These are phyloP conservation scores for Apophysomyces ossiformis DNA, from an alignment of 371 early-diverging fungal genomes.

Conservation along the genomic window DNA sequence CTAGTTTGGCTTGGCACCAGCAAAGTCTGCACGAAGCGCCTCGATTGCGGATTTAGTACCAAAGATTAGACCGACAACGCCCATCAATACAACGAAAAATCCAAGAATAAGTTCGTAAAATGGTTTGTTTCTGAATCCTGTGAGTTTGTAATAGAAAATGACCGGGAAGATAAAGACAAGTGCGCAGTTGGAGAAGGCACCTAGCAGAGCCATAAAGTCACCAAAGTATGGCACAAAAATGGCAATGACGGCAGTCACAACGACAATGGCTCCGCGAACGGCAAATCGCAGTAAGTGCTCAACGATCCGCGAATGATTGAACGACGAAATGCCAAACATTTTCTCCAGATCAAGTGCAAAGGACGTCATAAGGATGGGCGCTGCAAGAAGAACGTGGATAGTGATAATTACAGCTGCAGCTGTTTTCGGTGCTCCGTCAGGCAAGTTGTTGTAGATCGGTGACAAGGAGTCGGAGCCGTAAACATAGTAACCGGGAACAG, in stretches of 20 bases:
- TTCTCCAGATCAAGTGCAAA: constrained; percentile 77
- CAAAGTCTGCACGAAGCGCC: constrained; percentile 53
- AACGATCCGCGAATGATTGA: constrained; percentile 28
- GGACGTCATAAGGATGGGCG: constrained; percentile 82
- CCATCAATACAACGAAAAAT: constrained; percentile 54
- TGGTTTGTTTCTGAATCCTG: constrained; percentile 52
- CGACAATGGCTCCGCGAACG: constrained; percentile 49
- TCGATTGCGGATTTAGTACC: constrained; percentile 64
- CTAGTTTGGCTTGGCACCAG: neutral
- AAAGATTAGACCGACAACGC: constrained; percentile 63
- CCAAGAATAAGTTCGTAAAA: constrained; percentile 49
- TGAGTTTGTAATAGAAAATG: constrained; percentile 64
- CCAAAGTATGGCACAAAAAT: constrained; percentile 73
- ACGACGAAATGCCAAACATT: constrained; percentile 44
- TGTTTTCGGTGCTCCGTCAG: constrained; percentile 62
- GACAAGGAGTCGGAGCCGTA: constrained; percentile 75
- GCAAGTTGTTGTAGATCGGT: constrained; percentile 77
- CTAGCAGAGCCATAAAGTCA: constrained; percentile 75
- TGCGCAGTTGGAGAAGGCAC: constrained; percentile 67
- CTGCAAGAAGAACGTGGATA: constrained; percentile 80
- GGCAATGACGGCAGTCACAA: constrained; percentile 53
- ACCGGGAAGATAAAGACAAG: constrained; percentile 75
- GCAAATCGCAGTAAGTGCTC: constrained; percentile 50
- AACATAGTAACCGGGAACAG: constrained; percentile 79
- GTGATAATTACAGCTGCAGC: constrained; percentile 79